Conservation (phyloP, 768 basidiomycete genomes). For the Phanerochaete sordida region DNA sequence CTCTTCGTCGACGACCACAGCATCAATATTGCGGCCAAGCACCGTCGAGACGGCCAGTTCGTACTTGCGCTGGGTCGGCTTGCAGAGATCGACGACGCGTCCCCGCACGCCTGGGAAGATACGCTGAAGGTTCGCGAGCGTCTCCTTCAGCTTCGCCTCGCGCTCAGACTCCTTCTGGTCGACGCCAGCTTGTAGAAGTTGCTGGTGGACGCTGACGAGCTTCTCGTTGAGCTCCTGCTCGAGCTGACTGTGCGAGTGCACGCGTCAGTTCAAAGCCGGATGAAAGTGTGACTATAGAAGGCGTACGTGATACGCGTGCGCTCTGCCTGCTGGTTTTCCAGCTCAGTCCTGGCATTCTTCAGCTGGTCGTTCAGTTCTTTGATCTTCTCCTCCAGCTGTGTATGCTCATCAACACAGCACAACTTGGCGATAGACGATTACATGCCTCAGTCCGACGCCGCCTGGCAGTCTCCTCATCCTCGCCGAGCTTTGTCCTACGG, state of each 20-base stretch:
- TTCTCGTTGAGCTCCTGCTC: slow-evolving; percentile 93
- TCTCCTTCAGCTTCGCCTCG: slow-evolving; percentile 83
- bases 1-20: slow-evolving; percentile 95
- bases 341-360: slow-evolving; percentile 63
- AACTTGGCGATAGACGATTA: not conserved
- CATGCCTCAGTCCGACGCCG: slow-evolving; percentile 53
- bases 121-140: slow-evolving; percentile 74
- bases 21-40: slow-evolving; percentile 91
- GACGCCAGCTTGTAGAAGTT: slow-evolving; percentile 86
- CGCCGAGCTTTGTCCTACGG: slow-evolving; percentile 50
- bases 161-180: slow-evolving; percentile 86
- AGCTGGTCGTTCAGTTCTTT: slow-evolving; percentile 56
- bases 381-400: slow-evolving; percentile 61
- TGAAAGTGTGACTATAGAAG: not conserved
- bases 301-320: slow-evolving; percentile 72
- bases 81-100: slow-evolving; percentile 90
- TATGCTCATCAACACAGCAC: not conserved
- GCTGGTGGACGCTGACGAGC: slow-evolving; percentile 73
- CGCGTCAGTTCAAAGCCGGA: not conserved
- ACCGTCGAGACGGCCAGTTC: slow-evolving; percentile 89
- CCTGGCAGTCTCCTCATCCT: slow-evolving; percentile 48
- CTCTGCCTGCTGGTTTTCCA: slow-evolving; percentile 86
- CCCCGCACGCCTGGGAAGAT: slow-evolving; percentile 95
- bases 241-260: slow-evolving; percentile 57
- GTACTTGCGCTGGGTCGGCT: slow-evolving; percentile 90